Evolutionary conservation across 2,329 filamentous ascomycete genomes (phyloP), one percentile per base, ranked within the genome.

Genomic region (Neocatenulostroma microsporum): DNA sequence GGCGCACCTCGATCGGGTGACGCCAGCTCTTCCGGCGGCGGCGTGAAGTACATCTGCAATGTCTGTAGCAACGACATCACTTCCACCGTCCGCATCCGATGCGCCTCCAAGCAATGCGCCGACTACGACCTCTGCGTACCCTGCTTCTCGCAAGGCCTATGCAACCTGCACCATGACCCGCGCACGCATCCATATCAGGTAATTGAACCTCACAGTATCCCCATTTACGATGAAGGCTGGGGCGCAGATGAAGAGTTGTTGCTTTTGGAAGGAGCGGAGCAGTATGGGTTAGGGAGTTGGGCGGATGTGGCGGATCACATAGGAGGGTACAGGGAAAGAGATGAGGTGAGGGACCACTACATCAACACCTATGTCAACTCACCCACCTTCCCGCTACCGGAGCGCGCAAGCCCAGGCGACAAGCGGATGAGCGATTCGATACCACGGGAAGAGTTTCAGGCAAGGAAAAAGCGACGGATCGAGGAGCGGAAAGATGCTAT

Each of bases 301-400:
- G 86, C 88, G 25, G 91, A 98, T 55, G 93, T 98, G 45, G 88
- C 91, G 24, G 89, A 98, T 61, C 91, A 98, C 60, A 96, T 98
- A 52, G 91, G 91, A 34, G 91, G 91, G 9, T 96, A 88, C 56
- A 78, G 91, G 39, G 80, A 82, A 47, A 96, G 94, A 59, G 89
- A 96, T 50, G 91, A 98, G 63, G 91, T 96, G 21, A 80, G 86
- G 45, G 84, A 95, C 48, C 91, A 98, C 61, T 98, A 98, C 61
- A 76, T 91, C 47, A 71, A 81, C 43, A 89, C 84, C 12, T 98
- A 93, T 51, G 73, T 98, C 46, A 72, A 94, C 39, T 93, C 86
- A 34, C 68, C 79, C 1, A 74, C 73, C 13, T 98, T 98, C 48
- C 91, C 91, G 0, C 70, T 98, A 0, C 89, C 91, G 0, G 80